Conservation (phyloP, 1,284 basidiomycete genomes). For the Bondarzewia mesenterica region DNA sequence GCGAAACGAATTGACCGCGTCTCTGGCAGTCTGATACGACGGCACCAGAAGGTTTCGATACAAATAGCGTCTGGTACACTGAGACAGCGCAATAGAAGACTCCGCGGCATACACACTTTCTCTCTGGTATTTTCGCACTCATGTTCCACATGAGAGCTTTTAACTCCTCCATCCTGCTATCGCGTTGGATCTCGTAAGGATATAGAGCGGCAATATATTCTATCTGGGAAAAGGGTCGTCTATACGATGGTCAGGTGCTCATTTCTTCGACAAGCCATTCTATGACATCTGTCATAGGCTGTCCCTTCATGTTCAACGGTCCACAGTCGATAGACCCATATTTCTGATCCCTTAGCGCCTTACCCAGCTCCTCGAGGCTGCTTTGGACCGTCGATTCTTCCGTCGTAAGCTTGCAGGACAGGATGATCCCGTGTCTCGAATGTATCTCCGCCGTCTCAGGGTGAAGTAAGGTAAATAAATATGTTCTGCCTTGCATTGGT, state of each 20-base stretch:
- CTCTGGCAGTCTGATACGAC: slow-evolving; percentile 69
- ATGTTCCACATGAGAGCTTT: background rate
- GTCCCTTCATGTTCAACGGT: slow-evolving; percentile 8
- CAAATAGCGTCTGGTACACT: slow-evolving; percentile 74
- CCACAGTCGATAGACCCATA: slow-evolving; percentile 40
- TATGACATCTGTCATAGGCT: slow-evolving; percentile 25
- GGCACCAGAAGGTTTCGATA: slow-evolving; percentile 70
- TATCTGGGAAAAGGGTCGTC: no score
- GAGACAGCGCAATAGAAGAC: slow-evolving; percentile 31
- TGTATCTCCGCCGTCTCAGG: slow-evolving; percentile 38
- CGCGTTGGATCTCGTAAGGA: no score
- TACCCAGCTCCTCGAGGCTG: slow-evolving; percentile 19
- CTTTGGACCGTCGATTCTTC: slow-evolving; percentile 9
- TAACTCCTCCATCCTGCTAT: no score
- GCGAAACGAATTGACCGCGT: no score
- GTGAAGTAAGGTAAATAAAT: slow-evolving; percentile 1
- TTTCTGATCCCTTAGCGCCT: slow-evolving; percentile 29
- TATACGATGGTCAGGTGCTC: slow-evolving; percentile 16
- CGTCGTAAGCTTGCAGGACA: slow-evolving; percentile 35
- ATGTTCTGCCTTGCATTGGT: background rate
- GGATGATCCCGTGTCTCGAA: slow-evolving; percentile 56
- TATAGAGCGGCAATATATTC: no score
- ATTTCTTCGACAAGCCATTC: slow-evolving; percentile 32
- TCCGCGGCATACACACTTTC: slow-evolving; percentile 3
- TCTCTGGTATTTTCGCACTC: no score